phyloP scores from a whole-genome alignment of 2,329 filamentous ascomycete species.

The Scortechinia acanthostroma region DNA sequence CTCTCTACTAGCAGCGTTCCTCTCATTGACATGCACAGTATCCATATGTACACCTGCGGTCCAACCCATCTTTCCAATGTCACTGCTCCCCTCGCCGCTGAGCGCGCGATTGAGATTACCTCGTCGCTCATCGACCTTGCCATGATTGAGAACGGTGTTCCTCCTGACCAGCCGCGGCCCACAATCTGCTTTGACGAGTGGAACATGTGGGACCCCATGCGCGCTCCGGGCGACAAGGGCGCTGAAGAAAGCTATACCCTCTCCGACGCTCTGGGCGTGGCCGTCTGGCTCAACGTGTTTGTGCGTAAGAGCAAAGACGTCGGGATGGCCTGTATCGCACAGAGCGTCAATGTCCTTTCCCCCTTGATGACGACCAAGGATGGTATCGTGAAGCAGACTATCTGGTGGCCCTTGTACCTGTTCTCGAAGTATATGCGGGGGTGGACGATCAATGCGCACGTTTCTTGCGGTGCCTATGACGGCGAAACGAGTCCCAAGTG shows the following conservation, averaged over 20 bases:
- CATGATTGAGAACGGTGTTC: slow-evolving; percentile 59
- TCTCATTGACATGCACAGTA: slow-evolving; percentile 74
- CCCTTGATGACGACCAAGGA: slow-evolving; percentile 65
- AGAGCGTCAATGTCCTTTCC: slow-evolving; percentile 72
- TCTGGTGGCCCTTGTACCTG: slow-evolving; percentile 68
- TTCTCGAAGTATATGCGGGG: slow-evolving; percentile 45
- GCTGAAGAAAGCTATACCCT: slow-evolving; percentile 71
- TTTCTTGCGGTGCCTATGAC: not conserved
- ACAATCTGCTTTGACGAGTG: slow-evolving; percentile 79
- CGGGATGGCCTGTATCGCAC: slow-evolving; percentile 74
- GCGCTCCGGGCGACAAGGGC: slow-evolving; percentile 64
- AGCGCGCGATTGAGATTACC: slow-evolving; percentile 68
- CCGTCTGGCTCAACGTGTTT: slow-evolving; percentile 71
- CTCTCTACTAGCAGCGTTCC: slow-evolving; percentile 27
- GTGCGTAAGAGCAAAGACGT: slow-evolving; percentile 64
- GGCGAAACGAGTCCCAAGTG: not conserved
- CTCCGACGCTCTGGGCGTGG: slow-evolving; percentile 70
- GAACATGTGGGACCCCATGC: slow-evolving; percentile 74
- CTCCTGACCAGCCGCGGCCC: slow-evolving; percentile 48
- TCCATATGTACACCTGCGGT: slow-evolving; percentile 65
- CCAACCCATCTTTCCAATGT: slow-evolving; percentile 37
- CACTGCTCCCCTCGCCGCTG: slow-evolving; percentile 60
- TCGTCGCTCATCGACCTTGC: slow-evolving; percentile 67
- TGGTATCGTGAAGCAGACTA: slow-evolving; percentile 64
- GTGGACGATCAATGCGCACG: not conserved